Base-by-base conservation (phyloP, 139 green algal genomes). In the Micractinium sp. region DNA sequence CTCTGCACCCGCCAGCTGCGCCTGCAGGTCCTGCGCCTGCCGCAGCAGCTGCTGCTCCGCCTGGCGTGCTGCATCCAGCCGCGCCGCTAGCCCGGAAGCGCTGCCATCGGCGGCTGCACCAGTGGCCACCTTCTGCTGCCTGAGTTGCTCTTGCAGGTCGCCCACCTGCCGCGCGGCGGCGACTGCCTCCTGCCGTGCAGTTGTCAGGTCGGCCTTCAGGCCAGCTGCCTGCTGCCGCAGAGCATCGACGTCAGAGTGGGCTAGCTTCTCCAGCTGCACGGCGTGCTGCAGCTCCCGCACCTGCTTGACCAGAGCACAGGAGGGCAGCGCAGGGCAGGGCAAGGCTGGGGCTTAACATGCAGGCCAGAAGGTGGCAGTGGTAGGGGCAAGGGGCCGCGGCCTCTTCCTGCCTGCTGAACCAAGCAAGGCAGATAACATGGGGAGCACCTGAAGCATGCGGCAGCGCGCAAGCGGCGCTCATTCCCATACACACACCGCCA, bases 21-120 rank as follows among this genome's bases (percentile, higher is more conserved):
- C 78, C 19, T 47, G 35, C 9, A 79, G 41, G 63, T 90, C 86
- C 39, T 90, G 77, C 15, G 61, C 86, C 41, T 90, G 31, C 29
- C 78, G 60, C 63, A 86, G 38, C 20, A 90, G 77, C 77, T 69
- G 76, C 78, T 84, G 86, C 86, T 90, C 76, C 14, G 86, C 86
- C 16, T 38, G 56, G 22, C 66, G 78, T 3, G 78, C 86, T 2
- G 77, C 78, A 31, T 90, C 77, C 61, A 90, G 78, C 29, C 78
- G 60, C 12, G 77, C 36, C 0, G 38, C 66, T 0, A 90, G 77
- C 36, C 15, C 35, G 31, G 77, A 80, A 27, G 77, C 22, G 77
- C 36, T 38, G 39, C 69, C 63, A 1, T 85, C 63, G 1, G 86
- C 86, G 18, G 79, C 86, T 4, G 86, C 86, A 0, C 25, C 22